Conservation (phyloP, 1,139 yeast species). For the Yamadazyma epiphylla region DNA sequence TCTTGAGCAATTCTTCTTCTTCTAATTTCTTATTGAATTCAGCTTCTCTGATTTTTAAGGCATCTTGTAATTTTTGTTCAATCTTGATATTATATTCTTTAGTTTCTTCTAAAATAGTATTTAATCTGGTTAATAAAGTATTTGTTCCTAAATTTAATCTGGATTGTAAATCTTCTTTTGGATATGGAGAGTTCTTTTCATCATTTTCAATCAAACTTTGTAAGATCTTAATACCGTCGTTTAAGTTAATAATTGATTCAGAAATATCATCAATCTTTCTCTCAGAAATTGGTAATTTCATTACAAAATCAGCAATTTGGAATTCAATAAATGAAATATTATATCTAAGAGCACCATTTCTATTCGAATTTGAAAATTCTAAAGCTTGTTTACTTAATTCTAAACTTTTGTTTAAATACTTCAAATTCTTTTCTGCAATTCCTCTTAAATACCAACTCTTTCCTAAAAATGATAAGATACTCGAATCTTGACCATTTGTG, state of each 20-base stretch:
- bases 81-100: constrained; percentile 58
- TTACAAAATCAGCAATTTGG: constrained; percentile 80
- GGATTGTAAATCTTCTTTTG: constrained; percentile 73
- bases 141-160: constrained; percentile 82
- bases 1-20: constrained; percentile 35
- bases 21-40: constrained; percentile 44
- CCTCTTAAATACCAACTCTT: constrained; percentile 92
- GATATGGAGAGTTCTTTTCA: constrained; percentile 64
- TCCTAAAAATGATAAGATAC: constrained; percentile 70
- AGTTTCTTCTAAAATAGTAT: constrained; percentile 70
- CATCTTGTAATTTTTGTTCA: constrained; percentile 65
- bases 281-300: constrained; percentile 57
- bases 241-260: constrained; percentile 53
- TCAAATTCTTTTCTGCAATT: constrained; percentile 58
- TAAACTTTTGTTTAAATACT: constrained; percentile 57
- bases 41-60: constrained; percentile 60
- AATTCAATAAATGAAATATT: constrained; percentile 83
- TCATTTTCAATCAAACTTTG: constrained; percentile 52
- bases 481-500: constrained; percentile 60
- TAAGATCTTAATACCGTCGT: constrained; percentile 59
- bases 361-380: constrained; percentile 36
- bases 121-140: constrained; percentile 70
- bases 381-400: constrained; percentile 61
- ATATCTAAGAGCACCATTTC: constrained; percentile 48
- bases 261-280: constrained; percentile 64